Evolutionary conservation across 1,284 basidiomycete species (phyloP), one percentile per base, ranked within the genome.

Genomic region (Tranzscheliella williamsii): DNA sequence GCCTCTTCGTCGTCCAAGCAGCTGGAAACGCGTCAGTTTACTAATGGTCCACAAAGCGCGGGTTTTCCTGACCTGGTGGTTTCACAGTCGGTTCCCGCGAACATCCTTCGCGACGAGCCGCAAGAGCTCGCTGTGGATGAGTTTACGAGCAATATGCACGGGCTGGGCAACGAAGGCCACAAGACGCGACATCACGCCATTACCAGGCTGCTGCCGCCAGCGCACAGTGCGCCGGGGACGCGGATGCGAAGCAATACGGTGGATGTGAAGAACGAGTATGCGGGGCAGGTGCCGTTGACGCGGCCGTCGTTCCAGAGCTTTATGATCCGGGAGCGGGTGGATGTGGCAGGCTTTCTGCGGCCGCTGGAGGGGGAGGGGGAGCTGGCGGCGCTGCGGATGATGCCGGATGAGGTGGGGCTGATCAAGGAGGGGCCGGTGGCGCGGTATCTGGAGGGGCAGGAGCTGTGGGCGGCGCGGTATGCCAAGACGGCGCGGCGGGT

Each of bases 261-360:
- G 1, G 60, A 65, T 18, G 37, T 55, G 5, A 42, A 57, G 24
- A 73, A 73, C 49, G 45, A 58, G 37, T 76, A 75, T 42, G 52
- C 64, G 2, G 73, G 68, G 15, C 68, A 72, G 34, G 74, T 75
- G 1, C 75, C 75, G 22, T 52, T 76, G 8, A 44, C 57, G n/a
- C 62, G 73, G 4, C 72, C 71, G 2, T 63, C 49, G 4, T 70
- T 57, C 54, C 46, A 67, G 17, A 54, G 54, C 18, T 79, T 82
- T 42, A 87, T 88, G 84, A 89, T 97, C 53, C 84, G 93, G 24
- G 92, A 97, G 78, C 85, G 94, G 11, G 86, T 97, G 17, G 86
- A 87, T 16, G 86, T 87, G 4, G 81, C 82, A 18, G 94, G 94
- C 6, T 79, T 85, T 6, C 82, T 90, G 15, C 85, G 92, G 9